Evolutionary conservation across 2,329 filamentous ascomycete genomes (phyloP).

Genomic region (Calonectria montana): DNA sequence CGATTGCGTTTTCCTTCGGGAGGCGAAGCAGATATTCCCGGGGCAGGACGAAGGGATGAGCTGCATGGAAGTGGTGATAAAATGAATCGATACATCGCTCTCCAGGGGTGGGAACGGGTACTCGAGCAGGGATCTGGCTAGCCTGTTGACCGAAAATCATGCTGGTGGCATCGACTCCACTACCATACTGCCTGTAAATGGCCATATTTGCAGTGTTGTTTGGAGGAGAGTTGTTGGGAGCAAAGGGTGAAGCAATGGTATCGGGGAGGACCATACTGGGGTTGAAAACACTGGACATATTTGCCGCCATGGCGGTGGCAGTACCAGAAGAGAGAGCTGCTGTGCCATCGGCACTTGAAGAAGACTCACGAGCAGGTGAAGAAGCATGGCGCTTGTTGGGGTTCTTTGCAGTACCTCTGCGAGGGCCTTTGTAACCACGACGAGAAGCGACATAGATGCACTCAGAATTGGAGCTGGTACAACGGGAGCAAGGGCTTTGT

Average conservation of each 20-base stretch:
- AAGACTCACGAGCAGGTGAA: conserved; percentile 45
- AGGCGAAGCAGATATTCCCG: conserved; percentile 61
- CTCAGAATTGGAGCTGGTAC: conserved; percentile 65
- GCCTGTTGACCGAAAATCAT: conserved; percentile 29
- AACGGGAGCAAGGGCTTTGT: conserved; percentile 75
- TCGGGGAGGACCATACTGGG: conserved; percentile 26
- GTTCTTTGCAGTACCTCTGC: conserved; percentile 54
- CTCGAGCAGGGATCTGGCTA: conserved; percentile 31
- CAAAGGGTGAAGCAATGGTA: conserved; percentile 36
- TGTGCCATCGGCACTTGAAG: conserved; percentile 46
- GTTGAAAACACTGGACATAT: conserved; percentile 22
- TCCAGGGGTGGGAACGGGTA: conserved; percentile 50
- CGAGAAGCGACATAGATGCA: conserved; percentile 81
- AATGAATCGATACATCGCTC: conserved; percentile 69
- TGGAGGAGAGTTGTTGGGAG: conserved; percentile 18
- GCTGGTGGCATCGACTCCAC: conserved; percentile 34
- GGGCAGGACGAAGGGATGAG: conserved; percentile 69
- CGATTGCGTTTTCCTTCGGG: conserved; percentile 59
- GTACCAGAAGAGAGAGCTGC: conserved; percentile 55
- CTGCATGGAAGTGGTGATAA: conserved; percentile 67
- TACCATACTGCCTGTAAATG: conserved; percentile 32
- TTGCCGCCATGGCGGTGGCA: conserved; percentile 26
- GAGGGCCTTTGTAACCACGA: conserved; percentile 76
- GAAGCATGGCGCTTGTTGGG: conserved; percentile 63
- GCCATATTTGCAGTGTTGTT: conserved; percentile 22